Base-by-base conservation (phyloP, 2,329 filamentous ascomycete genomes). In the Trichoderma endophyticum region DNA sequence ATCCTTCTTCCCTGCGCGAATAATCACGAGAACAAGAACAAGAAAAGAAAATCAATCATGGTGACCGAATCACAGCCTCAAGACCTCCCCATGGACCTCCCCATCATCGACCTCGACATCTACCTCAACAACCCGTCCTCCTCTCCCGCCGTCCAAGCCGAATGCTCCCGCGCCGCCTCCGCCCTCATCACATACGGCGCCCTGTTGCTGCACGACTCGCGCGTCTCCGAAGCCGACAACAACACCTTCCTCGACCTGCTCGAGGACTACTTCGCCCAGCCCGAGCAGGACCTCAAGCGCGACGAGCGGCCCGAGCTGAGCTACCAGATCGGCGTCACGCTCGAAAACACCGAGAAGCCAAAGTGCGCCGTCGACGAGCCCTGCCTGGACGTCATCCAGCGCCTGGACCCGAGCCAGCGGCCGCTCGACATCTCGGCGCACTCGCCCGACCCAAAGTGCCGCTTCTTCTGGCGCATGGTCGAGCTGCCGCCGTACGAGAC, bases 241-340 rank as follows among this genome's bases (percentile, higher is more conserved):
- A 81, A 81, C 30, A 80, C 82, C 69, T 90, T 90, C 75, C 85
- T 90, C 71, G 87, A 90, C 78, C 82, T 90, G 48, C 84, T 90
- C n/a, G 88, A 90, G 80, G 87, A 89, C 81, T 90, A 90, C 82
- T 90, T 90, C 77, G 87, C 87, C 39, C 88, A 90, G 79, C 85
- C 87, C 18, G 80, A 81, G 21, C 82, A 78, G 9, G 78, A 77
- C 3, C 82, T 90, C 43, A 79, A 78, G 63, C 77, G 77, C 43
- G 88, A 90, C 75, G 87, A 89, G 81, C 84, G 87, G 3, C 88
- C 88, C 6, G 86, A 86, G 76, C 81, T 90, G 30, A 84, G 85
- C 77, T 90, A 89, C 81, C 88, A 90, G 80, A 84, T 90, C 64
- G 88, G 88, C 74, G 88, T 89, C 56, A 90, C 88, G 36, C 85